Conservation (phyloP, 768 basidiomycete genomes). For the Suillus lakei region DNA sequence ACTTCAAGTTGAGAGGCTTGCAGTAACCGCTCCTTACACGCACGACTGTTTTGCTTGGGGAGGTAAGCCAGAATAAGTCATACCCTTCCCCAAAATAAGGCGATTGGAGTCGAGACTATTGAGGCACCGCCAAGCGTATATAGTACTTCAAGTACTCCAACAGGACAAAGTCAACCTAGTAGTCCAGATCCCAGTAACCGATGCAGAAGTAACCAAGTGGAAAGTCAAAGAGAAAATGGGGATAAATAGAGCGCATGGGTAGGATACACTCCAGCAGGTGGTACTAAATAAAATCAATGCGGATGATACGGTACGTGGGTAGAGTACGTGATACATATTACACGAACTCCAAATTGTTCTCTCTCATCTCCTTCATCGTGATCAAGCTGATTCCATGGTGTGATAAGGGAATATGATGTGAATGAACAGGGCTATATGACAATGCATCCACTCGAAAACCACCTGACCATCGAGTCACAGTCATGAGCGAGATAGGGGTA, state of each 20-base stretch:
- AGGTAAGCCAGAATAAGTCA: background rate
- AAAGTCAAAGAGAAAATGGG: background rate
- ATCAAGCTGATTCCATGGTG: background rate
- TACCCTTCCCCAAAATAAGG: background rate
- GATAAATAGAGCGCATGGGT: background rate
- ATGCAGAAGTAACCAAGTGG: background rate
- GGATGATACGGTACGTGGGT: constrained; percentile 1
- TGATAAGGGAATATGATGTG: background rate
- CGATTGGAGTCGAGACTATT: background rate
- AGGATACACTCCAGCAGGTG: background rate
- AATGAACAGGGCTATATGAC: constrained; percentile 42
- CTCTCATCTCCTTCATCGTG: background rate
- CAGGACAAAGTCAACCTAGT: background rate
- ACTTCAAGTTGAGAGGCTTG: background rate
- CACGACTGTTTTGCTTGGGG: background rate
- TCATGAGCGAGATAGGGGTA: constrained; percentile 22
- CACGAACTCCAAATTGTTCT: background rate
- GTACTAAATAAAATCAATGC: constrained; percentile 1
- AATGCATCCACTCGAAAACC: constrained; percentile 75
- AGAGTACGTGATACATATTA: constrained; percentile 6
- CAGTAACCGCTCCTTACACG: background rate
- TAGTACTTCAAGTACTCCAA: background rate
- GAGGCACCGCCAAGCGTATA: background rate
- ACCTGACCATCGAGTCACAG: constrained; percentile 50
- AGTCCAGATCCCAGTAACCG: background rate